Conservation (phyloP, 2,329 filamentous ascomycete species). For the Nigrospora osmanthi region DNA sequence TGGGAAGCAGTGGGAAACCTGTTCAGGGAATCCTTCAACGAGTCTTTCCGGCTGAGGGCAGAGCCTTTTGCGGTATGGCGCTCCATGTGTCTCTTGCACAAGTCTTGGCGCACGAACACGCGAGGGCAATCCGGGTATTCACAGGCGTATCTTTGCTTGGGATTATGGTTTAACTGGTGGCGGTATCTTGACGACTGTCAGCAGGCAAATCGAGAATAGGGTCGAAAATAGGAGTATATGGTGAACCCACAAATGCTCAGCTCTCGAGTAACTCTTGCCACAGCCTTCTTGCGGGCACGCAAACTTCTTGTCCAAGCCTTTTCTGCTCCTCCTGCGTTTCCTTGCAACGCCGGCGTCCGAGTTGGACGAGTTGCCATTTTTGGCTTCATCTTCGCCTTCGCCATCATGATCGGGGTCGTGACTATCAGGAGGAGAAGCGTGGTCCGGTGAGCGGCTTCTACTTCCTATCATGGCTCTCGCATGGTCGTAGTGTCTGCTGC, state of each 20-base stretch:
- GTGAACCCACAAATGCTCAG: conserved; percentile 77
- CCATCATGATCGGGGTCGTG: conserved; percentile 13
- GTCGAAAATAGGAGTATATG: background rate
- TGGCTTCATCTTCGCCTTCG: conserved; percentile 26
- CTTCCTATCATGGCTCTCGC: too few species aligned
- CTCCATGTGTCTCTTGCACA: conserved; percentile 79
- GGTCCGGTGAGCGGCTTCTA: background rate
- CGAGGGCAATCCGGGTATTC: conserved; percentile 86
- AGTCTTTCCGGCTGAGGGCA: conserved; percentile 67
- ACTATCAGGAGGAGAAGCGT: background rate
- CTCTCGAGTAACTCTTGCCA: conserved; percentile 92
- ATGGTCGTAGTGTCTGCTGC: conserved; percentile 6
- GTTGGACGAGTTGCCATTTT: conserved; percentile 41
- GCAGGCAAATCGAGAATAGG: conserved; percentile 5
- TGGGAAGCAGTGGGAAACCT: background rate
- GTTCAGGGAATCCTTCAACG: conserved; percentile 50
- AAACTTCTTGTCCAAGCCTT: conserved; percentile 73
- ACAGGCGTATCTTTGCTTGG: conserved; percentile 91
- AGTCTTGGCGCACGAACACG: conserved; percentile 86
- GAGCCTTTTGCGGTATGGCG: conserved; percentile 75
- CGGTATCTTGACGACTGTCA: conserved; percentile 51
- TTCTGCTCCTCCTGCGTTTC: conserved; percentile 65
- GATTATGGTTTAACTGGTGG: conserved; percentile 91
- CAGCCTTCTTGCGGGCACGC: conserved; percentile 81
- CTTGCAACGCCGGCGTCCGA: conserved; percentile 41